These are phyloP conservation scores for Leucogyrophana mollusca DNA, from an alignment of 768 basidiomycete genomes.

Conservation along the genomic window DNA sequence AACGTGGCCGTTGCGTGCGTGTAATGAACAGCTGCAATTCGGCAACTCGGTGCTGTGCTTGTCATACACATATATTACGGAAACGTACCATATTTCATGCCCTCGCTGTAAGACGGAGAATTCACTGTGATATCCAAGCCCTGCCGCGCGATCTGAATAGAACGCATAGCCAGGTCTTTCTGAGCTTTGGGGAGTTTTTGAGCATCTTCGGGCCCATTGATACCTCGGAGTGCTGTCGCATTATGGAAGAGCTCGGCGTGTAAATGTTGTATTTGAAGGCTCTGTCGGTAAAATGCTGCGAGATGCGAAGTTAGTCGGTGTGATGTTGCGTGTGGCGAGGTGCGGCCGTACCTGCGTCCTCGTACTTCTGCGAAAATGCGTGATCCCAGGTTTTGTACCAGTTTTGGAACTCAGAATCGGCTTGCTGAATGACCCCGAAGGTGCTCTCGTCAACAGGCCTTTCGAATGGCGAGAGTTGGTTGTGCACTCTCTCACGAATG, in stretches of 20 bases:
- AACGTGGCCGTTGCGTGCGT: constrained; percentile 94
- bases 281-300: constrained; percentile 86
- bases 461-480: constrained; percentile 78
- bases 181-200: constrained; percentile 80
- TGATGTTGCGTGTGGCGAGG: constrained; percentile 2
- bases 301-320: constrained; percentile 1
- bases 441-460: constrained; percentile 73
- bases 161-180: constrained; percentile 74
- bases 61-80: not conserved
- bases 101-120: constrained; percentile 81
- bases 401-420: constrained; percentile 72
- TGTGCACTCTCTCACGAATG: constrained; percentile 83
- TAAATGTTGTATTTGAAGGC: constrained; percentile 82
- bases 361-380: constrained; percentile 78
- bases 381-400: constrained; percentile 86
- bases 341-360: constrained; percentile 63
- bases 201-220: constrained; percentile 85
- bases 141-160: constrained; percentile 79
- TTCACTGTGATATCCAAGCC: constrained; percentile 85
- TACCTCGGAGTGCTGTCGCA: constrained; percentile 77
- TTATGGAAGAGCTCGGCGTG: constrained; percentile 86
- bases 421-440: constrained; percentile 67
- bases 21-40: constrained; percentile 71
- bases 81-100: constrained; percentile 82
- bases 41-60: constrained; percentile 5